Evolutionary conservation across 2,329 filamentous ascomycete genomes (phyloP), one percentile per base, ranked within the genome.

Genomic region (Diaporthe sp.): DNA sequence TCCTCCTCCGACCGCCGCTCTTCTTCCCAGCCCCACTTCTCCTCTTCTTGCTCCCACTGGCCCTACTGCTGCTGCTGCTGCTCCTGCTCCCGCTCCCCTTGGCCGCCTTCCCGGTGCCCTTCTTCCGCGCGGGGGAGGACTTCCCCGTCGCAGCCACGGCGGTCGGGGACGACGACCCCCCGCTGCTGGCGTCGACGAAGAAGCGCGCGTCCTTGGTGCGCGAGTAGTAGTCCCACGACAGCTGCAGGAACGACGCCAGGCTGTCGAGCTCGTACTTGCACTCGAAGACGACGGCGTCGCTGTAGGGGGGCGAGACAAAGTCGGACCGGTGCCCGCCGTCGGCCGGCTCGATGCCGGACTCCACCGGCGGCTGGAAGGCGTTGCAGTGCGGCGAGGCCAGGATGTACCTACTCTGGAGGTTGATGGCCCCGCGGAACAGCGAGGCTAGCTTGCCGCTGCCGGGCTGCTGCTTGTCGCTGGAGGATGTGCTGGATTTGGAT

Each of bases 251-350:
- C 73, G 94, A 91, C 0, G 94, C 94, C 3, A 96, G 88, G 8
- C 93, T 95, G 84, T 96, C 94, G 49, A 96, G 89, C 84, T 96
- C 94, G 81, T 95, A 96, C 82, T 96, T 96, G 87, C 94, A 96
- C 82, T 96, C 94, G 80, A 95, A 96, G 6, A 95, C 94, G 31
- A 92, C 89, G 3, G 86, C 89, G 3, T 87, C 87, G 78, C 93
- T 92, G 78, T 94, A 93, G 1, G 74, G 57, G 13, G 79, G 79
- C 42, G 31, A 61, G 46, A 80, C 79, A 15, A 62, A 62, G 71
- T 80, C 79, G 17, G 62, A 61, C 5, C 37, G 17, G 74, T 62
- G 69, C 31, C 76, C 76, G 6, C 71, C 74, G 61, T 75, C 76
- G 42, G 71, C 75, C 1, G 76, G 76, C 0, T 39, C 61, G 19